These are phyloP conservation scores for Pichia sp. DNA, from an alignment of 1,139 yeast genomes.

Conservation along the genomic window DNA sequence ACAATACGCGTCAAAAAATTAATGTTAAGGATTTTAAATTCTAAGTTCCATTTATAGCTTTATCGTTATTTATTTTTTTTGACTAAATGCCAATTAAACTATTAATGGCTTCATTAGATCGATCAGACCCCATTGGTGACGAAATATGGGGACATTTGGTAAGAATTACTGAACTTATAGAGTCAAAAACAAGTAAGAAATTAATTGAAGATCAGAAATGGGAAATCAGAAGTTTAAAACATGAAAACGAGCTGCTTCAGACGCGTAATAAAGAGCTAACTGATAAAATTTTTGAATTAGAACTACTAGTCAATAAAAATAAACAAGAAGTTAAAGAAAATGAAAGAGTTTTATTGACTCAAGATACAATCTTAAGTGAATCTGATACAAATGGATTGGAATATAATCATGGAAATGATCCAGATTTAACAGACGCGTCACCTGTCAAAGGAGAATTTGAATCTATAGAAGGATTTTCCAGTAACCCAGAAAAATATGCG, in stretches of 20 bases:
- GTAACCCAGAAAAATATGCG: background rate
- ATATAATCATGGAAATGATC: conserved; percentile 34
- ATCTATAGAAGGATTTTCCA: conserved; percentile 22
- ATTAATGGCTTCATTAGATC: conserved; percentile 64
- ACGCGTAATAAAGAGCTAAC: conserved; percentile 19
- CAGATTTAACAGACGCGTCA: conserved; percentile 9
- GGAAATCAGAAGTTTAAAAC: conserved; percentile 1
- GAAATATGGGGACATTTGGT: conserved; percentile 6
- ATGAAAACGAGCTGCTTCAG: conserved; percentile 4
- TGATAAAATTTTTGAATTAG: conserved; percentile 25
- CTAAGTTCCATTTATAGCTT: no score
- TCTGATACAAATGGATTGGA: background rate
- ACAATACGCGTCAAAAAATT: no score
- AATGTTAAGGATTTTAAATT: no score
- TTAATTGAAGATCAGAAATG: conserved; percentile 18
- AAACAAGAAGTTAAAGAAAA: background rate
- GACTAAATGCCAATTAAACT: no score
- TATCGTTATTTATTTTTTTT: no score
- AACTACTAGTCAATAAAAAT: background rate
- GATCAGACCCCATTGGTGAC: background rate
- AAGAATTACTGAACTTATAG: conserved; percentile 27
- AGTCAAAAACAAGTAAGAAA: conserved; percentile 61
- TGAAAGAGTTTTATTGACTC: conserved; percentile 24
- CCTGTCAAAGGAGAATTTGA: conserved; percentile 3
- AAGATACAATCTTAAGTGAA: conserved; percentile 4